phyloP scores from a whole-genome alignment of 2,329 filamentous ascomycete genomes.

The Blastomyces parvus region DNA sequence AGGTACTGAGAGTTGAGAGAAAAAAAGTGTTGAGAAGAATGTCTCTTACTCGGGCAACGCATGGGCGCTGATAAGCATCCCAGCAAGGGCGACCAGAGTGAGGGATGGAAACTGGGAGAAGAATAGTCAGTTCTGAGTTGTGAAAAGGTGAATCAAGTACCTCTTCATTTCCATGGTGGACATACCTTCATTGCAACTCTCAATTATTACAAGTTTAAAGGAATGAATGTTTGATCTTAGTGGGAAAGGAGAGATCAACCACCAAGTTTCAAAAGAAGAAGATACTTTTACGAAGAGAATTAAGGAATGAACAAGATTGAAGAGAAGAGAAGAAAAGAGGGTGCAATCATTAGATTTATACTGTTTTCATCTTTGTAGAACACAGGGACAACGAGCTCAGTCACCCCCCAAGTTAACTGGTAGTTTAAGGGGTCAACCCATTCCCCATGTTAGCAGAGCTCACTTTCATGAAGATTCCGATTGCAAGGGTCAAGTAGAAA shows the following conservation, averaged over 20 bases:
- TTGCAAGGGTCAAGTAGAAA: too few species aligned
- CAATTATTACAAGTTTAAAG: not conserved
- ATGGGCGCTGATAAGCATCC: not conserved
- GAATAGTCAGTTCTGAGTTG: not conserved
- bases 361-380: not conserved
- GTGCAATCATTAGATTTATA: not conserved
- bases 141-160: not conserved
- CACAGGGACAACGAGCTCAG: too few species aligned
- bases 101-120: not conserved
- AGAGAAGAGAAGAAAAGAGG: not conserved
- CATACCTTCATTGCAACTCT: not conserved
- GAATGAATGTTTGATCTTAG: not conserved
- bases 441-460: too few species aligned
- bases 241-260: not conserved
- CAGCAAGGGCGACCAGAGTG: not conserved
- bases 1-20: not conserved
- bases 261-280: not conserved
- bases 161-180: not conserved
- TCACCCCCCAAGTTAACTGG: too few species aligned
- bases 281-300: not conserved
- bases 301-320: not conserved
- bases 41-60: not conserved
- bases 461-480: too few species aligned
- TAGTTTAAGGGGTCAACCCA: too few species aligned
- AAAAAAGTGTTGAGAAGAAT: not conserved